phyloP scores from a whole-genome alignment of 2,329 filamentous ascomycete species.

The Pseudopithomyces maydicus region DNA sequence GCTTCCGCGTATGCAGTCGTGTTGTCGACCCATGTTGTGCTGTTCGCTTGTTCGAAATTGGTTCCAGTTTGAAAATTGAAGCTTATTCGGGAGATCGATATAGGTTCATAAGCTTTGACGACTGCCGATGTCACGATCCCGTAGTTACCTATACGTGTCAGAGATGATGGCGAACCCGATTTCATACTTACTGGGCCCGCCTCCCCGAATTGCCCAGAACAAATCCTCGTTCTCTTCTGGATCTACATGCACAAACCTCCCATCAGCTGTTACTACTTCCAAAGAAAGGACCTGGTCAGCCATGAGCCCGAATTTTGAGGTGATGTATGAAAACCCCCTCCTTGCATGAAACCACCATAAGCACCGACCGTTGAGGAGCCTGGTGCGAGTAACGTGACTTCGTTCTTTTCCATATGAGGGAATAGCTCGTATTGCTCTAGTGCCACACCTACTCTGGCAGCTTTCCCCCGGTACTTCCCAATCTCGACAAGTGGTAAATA shows the following conservation, averaged over 20 bases:
- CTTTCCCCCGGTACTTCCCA: slow-evolving; percentile 29
- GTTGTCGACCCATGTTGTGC: slow-evolving; percentile 22
- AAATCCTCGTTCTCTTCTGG: slow-evolving; percentile 29
- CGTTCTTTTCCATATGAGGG: slow-evolving; percentile 21
- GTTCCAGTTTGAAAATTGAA: slow-evolving; percentile 29
- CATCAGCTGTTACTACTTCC: slow-evolving; percentile 32
- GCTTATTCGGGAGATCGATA: slow-evolving; percentile 30
- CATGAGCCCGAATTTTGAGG: slow-evolving; percentile 47
- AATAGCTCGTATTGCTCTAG: slow-evolving; percentile 31
- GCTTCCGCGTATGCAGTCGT: slow-evolving; percentile 18
- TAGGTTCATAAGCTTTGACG: slow-evolving; percentile 32
- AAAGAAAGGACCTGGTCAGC: slow-evolving; percentile 32
- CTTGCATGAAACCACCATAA: slow-evolving; percentile 45
- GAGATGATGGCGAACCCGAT: neutral
- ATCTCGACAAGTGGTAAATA: slow-evolving; percentile 24
- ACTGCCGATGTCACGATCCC: slow-evolving; percentile 34
- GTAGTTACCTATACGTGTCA: slow-evolving; percentile 26
- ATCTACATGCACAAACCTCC: slow-evolving; percentile 29
- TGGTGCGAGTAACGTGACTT: slow-evolving; percentile 27
- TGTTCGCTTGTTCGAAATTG: neutral
- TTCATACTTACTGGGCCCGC: slow-evolving; percentile 28
- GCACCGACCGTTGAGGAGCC: slow-evolving; percentile 53
- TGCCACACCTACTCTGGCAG: slow-evolving; percentile 29
- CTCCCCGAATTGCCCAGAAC: slow-evolving; percentile 37
- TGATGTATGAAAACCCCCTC: slow-evolving; percentile 57